Base-by-base conservation (phyloP, 345 rosid species). In the Melaleuca alternifolia region DNA sequence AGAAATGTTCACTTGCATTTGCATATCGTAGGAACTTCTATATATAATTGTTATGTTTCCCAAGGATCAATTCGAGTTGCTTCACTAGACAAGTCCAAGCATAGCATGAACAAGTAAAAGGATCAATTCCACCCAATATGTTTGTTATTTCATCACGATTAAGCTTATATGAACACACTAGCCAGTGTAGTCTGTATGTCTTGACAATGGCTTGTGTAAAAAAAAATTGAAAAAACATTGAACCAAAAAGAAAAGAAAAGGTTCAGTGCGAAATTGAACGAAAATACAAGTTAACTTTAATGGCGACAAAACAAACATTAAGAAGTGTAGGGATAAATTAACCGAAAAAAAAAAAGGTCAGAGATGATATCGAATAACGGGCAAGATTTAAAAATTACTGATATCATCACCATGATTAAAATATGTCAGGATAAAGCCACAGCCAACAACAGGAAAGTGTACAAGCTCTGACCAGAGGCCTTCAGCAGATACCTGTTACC, bases 241-340 rank as follows among this genome's bases (percentile, higher is more conserved):
- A n/a, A n/a, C n/a, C n/a, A n/a, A n/a, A n/a, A n/a, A n/a, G n/a
- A 33, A n/a, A n/a, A n/a, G n/a, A n/a, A n/a, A n/a, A n/a, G n/a
- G n/a, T n/a, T n/a, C n/a, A n/a, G n/a, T n/a, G n/a, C n/a, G n/a
- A n/a, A 16, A 65, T 33, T 37, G 23, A 65, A 65, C 76, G 2
- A 7, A 28, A 0, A 13, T 21, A 1, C 12, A 65, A 65, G 77
- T 65, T 2, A 65, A 46, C 23, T 65, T 3, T 65, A 65, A 65
- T 1, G 0, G 7, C 11, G 23, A 8, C 37, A 33, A 23, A 65
- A 65, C 46, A 16, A 65, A 65, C 10, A 0, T 16, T 1, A 33
- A 1, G 11, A 65, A 65, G 77, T 33, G 33, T 1, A 65, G 8
- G 65, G 30, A 59, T 1, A 12, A 0, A n/a, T n/a, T 12, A n/a